A percentile compares a stretch with the other conserved stretches of the same genome.
phyloP scores from a whole-genome alignment of 768 basidiomycete species.

The Russula emetica region DNA sequence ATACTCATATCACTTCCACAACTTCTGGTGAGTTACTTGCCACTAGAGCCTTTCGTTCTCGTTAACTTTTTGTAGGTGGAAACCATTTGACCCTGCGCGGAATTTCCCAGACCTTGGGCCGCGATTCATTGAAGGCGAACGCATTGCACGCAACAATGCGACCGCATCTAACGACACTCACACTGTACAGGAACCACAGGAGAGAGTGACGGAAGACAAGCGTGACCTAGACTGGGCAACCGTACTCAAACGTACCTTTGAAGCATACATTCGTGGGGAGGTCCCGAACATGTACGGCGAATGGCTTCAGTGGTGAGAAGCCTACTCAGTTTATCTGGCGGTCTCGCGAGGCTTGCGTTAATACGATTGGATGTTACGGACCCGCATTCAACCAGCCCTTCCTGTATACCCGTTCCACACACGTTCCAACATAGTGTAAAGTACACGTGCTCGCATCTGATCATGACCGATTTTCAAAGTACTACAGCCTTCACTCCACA shows the following conservation, averaged over 20 bases:
- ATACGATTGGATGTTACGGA: constrained; percentile 7
- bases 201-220: constrained; percentile 56
- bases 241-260: constrained; percentile 93
- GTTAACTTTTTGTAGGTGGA: constrained; percentile 63
- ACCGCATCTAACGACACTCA: constrained; percentile 16
- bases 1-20: constrained; percentile 95
- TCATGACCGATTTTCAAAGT: constrained; percentile 21
- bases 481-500: constrained; percentile 17
- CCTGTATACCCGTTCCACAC: constrained; percentile 22
- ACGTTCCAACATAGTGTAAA: constrained; percentile 16
- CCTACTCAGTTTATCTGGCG: background rate
- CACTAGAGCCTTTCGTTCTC: background rate
- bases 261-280: constrained; percentile 87
- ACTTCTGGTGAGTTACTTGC: constrained; percentile 62
- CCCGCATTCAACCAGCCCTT: constrained; percentile 4
- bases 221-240: constrained; percentile 89
- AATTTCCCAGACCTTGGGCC: constrained; percentile 94
- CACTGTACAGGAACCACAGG: constrained; percentile 36
- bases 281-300: constrained; percentile 95
- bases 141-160: constrained; percentile 47
- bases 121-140: constrained; percentile 73
- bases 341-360: constrained; percentile 13
- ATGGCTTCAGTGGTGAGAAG: constrained; percentile 46
- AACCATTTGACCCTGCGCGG: constrained; percentile 86
- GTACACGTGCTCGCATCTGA: constrained; percentile 28